Conservation (phyloP, 768 basidiomycete genomes). For the Hemileccinum impolitum region DNA sequence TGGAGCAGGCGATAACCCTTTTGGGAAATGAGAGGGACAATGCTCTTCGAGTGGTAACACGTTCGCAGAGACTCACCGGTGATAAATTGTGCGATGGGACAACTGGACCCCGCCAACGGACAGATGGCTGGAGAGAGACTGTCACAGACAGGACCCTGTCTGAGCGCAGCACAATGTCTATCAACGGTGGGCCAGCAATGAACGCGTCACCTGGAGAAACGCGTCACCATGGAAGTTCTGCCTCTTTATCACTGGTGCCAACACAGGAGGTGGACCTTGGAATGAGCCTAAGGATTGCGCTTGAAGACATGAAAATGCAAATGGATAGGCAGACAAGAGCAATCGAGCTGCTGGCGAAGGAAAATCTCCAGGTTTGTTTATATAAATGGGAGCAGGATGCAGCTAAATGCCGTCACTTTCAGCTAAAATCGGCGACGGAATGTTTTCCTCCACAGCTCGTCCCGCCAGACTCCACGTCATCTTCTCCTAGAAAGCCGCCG, state of each 20-base stretch:
- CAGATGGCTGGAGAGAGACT: slow-evolving; percentile 11
- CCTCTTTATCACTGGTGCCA: slow-evolving; percentile 12
- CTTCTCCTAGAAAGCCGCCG: slow-evolving; percentile 18
- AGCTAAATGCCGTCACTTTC: slow-evolving; percentile 6
- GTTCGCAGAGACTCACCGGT: slow-evolving; percentile 13
- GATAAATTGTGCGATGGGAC: slow-evolving; percentile 7
- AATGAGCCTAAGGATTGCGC: slow-evolving; percentile 31
- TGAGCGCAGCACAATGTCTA: slow-evolving; percentile 8
- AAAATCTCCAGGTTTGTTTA: slow-evolving; percentile 44
- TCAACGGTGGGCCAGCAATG: slow-evolving; percentile 5
- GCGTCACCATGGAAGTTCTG: slow-evolving; percentile 9
- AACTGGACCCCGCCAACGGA: slow-evolving; percentile 8
- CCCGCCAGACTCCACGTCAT: slow-evolving; percentile 9
- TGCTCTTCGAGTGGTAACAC: slow-evolving; percentile 18
- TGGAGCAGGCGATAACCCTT: slow-evolving; percentile 33
- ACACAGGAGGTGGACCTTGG: slow-evolving; percentile 20
- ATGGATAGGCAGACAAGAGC: slow-evolving; percentile 47
- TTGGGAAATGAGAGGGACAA: slow-evolving; percentile 32
- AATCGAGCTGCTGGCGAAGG: slow-evolving; percentile 41
- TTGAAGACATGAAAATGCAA: slow-evolving; percentile 46
- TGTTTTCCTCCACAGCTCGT: slow-evolving; percentile 9
- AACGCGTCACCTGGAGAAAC: slow-evolving; percentile 11
- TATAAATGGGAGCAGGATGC: background rate
- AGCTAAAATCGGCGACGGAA: slow-evolving; percentile 19
- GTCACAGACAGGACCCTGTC: slow-evolving; percentile 14